Base-by-base conservation (phyloP, 352 stramenopile genomes). In the Pythium volutum region DNA sequence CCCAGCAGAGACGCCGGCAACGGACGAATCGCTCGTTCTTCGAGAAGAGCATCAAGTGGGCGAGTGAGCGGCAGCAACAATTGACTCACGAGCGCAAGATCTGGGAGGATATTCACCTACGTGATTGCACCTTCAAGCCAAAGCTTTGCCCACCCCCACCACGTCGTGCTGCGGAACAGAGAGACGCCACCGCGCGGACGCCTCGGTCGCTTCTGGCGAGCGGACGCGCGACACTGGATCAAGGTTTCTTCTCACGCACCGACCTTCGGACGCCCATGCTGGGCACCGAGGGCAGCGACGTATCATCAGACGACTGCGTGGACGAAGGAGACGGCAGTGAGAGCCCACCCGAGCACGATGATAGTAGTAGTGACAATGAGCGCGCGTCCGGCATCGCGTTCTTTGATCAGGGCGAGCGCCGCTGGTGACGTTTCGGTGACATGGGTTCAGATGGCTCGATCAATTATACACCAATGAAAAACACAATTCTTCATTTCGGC, bases 101-200 rank as follows among this genome's bases (percentile, higher is more conserved):
- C 20, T 60, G 60, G 53, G 64, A 80, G 7, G 61, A 71, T 46
- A 73, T 74, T 36, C 49, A 80, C 36, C 46, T 85, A 23, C 46
- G 67, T 39, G 77, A 88, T 38, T 89, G 80, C 65, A 87, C 77
- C 14, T 89, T 89, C 51, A 67, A 73, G 51, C 79, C 79, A 0
- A 65, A 70, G 27, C 34, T 71, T 11, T 38, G 22, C 3, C 10
- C 31, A 4, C 4, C 38, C 1, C 47, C 34, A 23, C 18, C 23
- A 0, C 42, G 8, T 8, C 39, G 12, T 25, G 15, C n/a, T 25
- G 20, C 18, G 10, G n/a, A 27, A 16, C 18, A 26, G 18, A 48
- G n/a, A 26, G 42, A 48, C 7, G n/a, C 42, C 20, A n/a, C 42
- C 2, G 42, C 42, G 16, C n/a, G 42, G n/a, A 48, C 41, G 26